Conservation (phyloP, 2,329 filamentous ascomycete species). For the Zasmidium cellare region DNA sequence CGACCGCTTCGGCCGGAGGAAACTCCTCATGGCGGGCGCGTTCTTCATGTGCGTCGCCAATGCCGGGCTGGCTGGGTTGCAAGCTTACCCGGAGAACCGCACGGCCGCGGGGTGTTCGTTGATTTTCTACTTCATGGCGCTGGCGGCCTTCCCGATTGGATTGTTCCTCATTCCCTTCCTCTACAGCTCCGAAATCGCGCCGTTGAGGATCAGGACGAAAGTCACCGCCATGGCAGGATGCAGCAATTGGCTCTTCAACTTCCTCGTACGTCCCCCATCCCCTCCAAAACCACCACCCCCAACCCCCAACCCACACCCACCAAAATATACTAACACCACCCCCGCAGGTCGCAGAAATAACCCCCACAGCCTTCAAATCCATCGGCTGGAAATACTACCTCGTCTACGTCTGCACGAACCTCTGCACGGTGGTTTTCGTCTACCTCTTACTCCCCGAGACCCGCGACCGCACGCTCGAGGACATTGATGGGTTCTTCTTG, state of each 20-base stretch:
- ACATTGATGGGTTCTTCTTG: constrained; percentile 33
- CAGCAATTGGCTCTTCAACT: constrained; percentile 63
- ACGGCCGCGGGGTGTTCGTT: constrained; percentile 25
- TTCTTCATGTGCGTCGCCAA: constrained; percentile 29
- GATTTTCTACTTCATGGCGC: constrained; percentile 29
- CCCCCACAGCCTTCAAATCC: constrained; percentile 57
- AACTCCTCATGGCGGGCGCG: constrained; percentile 30
- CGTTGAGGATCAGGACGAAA: constrained; percentile 29
- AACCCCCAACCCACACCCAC: neutral
- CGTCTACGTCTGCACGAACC: constrained; percentile 62
- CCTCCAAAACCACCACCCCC: neutral
- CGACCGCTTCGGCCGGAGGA: constrained; percentile 31
- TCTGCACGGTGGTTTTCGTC: constrained; percentile 51
- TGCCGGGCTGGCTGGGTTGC: constrained; percentile 24
- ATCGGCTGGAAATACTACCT: constrained; percentile 43
- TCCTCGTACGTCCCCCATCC: constrained; percentile 9
- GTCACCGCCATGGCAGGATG: constrained; percentile 42
- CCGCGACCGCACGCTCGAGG: constrained; percentile 29
- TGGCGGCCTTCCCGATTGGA: constrained; percentile 31
- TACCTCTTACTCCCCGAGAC: constrained; percentile 33
- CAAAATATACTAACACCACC: too few relatives aligned
- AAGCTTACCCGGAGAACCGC: constrained; percentile 19
- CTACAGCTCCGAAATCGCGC: constrained; percentile 37
- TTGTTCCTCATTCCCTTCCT: constrained; percentile 34
- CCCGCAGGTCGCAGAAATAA: constrained; percentile 34